These are phyloP conservation scores for Ophiostoma pallidulum DNA, from an alignment of 2,329 filamentous ascomycete genomes.

Conservation along the genomic window DNA sequence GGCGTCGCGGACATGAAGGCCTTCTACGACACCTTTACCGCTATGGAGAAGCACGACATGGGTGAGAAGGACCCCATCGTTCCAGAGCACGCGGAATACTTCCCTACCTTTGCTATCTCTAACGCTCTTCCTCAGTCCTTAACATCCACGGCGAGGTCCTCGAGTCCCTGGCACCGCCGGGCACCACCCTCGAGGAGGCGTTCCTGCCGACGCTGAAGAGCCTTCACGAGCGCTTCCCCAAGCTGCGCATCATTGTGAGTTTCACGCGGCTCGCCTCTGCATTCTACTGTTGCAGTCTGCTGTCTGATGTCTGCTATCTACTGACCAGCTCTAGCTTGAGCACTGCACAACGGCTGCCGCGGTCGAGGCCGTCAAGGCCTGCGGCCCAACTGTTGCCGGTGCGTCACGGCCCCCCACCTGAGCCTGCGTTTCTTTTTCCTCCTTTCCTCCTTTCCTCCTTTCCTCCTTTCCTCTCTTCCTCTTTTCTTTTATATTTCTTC, in stretches of 20 bases:
- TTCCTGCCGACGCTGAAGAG: slow-evolving; percentile 74
- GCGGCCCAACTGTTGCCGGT: slow-evolving; percentile 64
- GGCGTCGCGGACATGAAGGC: slow-evolving; percentile 61
- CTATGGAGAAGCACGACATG: slow-evolving; percentile 76
- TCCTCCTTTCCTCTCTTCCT: no score
- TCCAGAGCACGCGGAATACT: no score
- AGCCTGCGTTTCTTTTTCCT: no score
- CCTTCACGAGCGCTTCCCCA: slow-evolving; percentile 67
- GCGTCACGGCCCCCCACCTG: no score
- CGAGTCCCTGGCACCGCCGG: slow-evolving; percentile 27
- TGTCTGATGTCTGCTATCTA: no score
- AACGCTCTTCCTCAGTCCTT: slow-evolving; percentile 18
- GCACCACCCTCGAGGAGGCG: slow-evolving; percentile 43
- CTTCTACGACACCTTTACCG: slow-evolving; percentile 73
- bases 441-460: neutral
- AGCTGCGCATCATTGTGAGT: slow-evolving; percentile 47
- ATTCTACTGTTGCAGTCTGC: neutral
- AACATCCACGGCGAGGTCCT: slow-evolving; percentile 87
- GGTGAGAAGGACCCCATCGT: no score
- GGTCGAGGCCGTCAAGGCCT: slow-evolving; percentile 64
- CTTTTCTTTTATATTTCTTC: no score
- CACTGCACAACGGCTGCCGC: slow-evolving; percentile 83
- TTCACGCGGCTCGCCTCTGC: slow-evolving; percentile 29
- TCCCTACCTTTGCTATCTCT: neutral
- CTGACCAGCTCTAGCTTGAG: slow-evolving; percentile 30